Base-by-base conservation (phyloP, 2,329 filamentous ascomycete genomes). In the Fusarium sacchari region DNA sequence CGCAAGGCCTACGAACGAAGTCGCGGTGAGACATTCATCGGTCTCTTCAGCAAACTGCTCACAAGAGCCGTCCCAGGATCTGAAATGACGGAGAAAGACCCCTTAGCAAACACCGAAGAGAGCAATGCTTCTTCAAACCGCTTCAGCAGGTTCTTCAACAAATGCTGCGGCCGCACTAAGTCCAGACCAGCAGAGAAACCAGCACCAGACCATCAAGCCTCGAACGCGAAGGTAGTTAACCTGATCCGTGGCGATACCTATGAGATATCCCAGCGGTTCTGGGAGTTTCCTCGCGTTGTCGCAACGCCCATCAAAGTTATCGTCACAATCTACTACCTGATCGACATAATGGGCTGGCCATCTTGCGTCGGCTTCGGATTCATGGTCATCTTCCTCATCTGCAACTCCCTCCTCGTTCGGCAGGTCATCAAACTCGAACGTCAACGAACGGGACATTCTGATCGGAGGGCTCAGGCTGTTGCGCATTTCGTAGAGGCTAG, bases 161-260 rank as follows among this genome's bases (percentile, higher is more conserved):
- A 47, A 22, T 69, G 72, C 20, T 79, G 73, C 12, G 69, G 77
- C 5, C 47, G 70, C 6, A 53, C 66, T 20, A 74, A 71, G 44
- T 57, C 63, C 15, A 77, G 60, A 36, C 7, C 50, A 7, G 14
- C 55, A 3, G 14, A n/a, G 3, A 47, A 46, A 6, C 32, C 57
- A 7, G 20, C 44, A 0, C 61, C 90, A 7, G 82, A 80, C 44
- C 79, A 78, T 62, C 89, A 92, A 5, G 94, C 95, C 0, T 94
- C 93, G 0, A 96, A 95, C 82, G 95, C 95, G 13, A 97, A 97
- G 79, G 96, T 97, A 58, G 88, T 97, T 69, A 97, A 97, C 76
- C 83, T 97, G 5, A 93, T 97, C 86, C 91, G 94, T 55, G 91
- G 88, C 66, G 94, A 96, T 79, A 93, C 93, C 0, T 96, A 96